Conservation (phyloP, 1,139 yeast genomes). For the Wickerhamomyces sp. region DNA sequence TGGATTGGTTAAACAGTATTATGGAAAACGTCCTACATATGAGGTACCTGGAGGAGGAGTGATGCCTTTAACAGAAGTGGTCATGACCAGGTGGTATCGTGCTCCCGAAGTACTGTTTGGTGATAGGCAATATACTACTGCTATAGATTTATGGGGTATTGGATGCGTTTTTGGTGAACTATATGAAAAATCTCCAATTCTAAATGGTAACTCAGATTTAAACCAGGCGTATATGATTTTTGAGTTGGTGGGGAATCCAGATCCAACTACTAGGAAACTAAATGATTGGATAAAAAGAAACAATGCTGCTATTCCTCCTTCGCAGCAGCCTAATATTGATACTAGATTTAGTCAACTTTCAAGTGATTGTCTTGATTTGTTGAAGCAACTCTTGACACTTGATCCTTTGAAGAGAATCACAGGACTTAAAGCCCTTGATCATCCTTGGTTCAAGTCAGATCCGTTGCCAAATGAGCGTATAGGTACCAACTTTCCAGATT, state of each 20-base stretch:
- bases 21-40: slow-evolving; percentile 61
- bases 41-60: slow-evolving; percentile 63
- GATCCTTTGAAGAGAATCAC: slow-evolving; percentile 74
- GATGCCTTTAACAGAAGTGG: slow-evolving; percentile 78
- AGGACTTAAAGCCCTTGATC: slow-evolving; percentile 72
- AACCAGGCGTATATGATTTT: slow-evolving; percentile 87
- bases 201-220: slow-evolving; percentile 83
- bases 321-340: slow-evolving; percentile 50
- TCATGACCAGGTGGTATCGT: slow-evolving; percentile 96
- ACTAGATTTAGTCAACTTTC: slow-evolving; percentile 37
- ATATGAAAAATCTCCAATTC: slow-evolving; percentile 74
- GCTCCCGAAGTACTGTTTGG: slow-evolving; percentile 92
- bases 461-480: slow-evolving; percentile 75
- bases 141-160: slow-evolving; percentile 91
- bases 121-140: slow-evolving; percentile 81
- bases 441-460: slow-evolving; percentile 57
- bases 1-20: slow-evolving; percentile 81
- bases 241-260: slow-evolving; percentile 78
- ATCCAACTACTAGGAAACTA: slow-evolving; percentile 63
- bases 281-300: slow-evolving; percentile 21
- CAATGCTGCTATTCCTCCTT: slow-evolving; percentile 24
- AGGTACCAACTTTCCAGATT: slow-evolving; percentile 55
- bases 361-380: slow-evolving; percentile 33
- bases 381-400: slow-evolving; percentile 51
- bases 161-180: slow-evolving; percentile 96